Evolutionary conservation across 2,329 filamentous ascomycete species (phyloP), one percentile per base, ranked within the genome.

Genomic region (Trichophyton verrucosum): DNA sequence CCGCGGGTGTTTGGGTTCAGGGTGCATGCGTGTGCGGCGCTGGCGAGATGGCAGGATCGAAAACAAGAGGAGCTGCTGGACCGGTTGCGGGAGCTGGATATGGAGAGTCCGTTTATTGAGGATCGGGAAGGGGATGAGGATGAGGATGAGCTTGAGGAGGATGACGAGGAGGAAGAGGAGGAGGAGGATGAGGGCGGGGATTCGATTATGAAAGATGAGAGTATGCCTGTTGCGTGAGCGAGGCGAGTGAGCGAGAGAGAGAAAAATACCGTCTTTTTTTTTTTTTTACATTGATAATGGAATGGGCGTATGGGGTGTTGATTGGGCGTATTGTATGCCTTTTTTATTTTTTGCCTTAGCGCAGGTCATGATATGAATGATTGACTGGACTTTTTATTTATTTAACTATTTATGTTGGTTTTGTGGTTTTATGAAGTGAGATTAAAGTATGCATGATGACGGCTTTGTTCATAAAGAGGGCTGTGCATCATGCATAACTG

Each of bases 1-100:
- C 94, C 94, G 24, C 85, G 88, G 62, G 87, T 95, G 63, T 99
- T 94, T 73, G 94, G 94, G 38, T 99, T 99, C 81, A 90, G 89
- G 70, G 91, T 99, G 4, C 94, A 99, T 76, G 89, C 91, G 3
- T 83, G 87, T 15, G 92, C 94, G 0, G 86, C 92, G 2, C 79
- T 99, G 66, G 85, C 91, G 66, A 84, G 94, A 68, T 99, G 94
- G 94, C 94, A 99, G 76, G 86, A 89, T 70, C 81, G 80, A 51
- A 84, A 88, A 71, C 82, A 91, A 63, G 87, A 92, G 60, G 85
- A 91, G 55, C 90, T 96, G 87, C 86, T 90, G 68, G 81, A 84
- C 60, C 81, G 91, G 47, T 78, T 99, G 65, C 80, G 86, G 66
- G 84, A 86, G 64, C 74, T 77, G 38, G 78, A 78, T 36, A 81